Percentiles rank a stretch among this genome's conserved stretches.
Evolutionary conservation across 495 filamentous ascomycete species (phyloP).

Genomic region (Aspergillus sparsus): DNA sequence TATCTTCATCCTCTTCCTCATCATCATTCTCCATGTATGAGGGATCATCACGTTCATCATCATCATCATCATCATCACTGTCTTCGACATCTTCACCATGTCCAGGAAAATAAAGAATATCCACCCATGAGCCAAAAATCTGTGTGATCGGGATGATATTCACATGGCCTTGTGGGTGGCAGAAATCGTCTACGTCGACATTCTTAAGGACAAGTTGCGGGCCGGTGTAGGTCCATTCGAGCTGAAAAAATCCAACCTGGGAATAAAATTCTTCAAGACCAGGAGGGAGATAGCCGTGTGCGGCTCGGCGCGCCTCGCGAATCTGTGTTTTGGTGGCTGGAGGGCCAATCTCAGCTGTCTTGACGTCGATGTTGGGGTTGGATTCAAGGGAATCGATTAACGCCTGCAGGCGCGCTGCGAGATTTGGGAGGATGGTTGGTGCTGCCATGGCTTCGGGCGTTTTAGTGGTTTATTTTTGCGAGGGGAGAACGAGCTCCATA

Average conservation of each 20-base stretch:
- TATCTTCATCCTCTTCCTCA: background rate
- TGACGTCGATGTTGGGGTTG: background rate
- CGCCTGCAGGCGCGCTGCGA: too few species aligned
- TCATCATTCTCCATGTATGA: too few species aligned
- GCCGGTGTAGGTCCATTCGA: background rate
- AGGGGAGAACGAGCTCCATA: too few species aligned
- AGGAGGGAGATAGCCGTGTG: background rate
- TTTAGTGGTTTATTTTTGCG: too few species aligned
- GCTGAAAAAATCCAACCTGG: background rate
- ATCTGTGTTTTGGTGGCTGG: background rate
- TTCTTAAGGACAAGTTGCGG: background rate
- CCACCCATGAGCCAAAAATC: background rate
- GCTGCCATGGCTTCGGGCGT: too few species aligned
- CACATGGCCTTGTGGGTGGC: background rate
- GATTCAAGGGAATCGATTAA: background rate
- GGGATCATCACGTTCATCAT: background rate
- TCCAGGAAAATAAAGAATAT: background rate
- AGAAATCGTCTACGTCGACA: background rate
- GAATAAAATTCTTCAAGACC: background rate
- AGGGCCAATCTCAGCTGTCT: background rate
- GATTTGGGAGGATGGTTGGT: too few species aligned
- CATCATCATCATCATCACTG: background rate
- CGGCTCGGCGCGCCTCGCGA: background rate
- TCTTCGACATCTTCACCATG: background rate
- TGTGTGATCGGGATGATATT: background rate